Base-by-base conservation (phyloP, 805 yeast species). In the Teunomyces panamensis region DNA sequence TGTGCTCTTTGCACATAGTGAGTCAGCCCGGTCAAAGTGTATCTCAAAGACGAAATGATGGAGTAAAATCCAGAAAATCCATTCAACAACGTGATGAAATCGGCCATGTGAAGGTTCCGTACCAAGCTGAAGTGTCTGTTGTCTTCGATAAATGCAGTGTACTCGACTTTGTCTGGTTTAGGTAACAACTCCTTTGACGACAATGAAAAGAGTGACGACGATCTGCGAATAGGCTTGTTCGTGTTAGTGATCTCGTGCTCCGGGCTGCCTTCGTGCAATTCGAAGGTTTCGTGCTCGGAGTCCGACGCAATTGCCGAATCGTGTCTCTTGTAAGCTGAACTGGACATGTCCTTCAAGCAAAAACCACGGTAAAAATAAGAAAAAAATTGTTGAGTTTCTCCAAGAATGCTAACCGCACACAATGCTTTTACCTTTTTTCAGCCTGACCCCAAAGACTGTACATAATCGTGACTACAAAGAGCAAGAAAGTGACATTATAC, bases 51-150 rank as follows among this genome's bases (percentile, higher is more conserved):
- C 39, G 95, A 85, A 36, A 94, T 77, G 54, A 92, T 85, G 29
- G 96, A 85, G 63, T 89, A 89, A 64, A 94, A 91, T 0, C 98
- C 99, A 43, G 91, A 84, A 63, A 89, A 89, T 24, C 97, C 97
- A 67, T 94, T 94, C 65, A 94, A 74, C 74, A 91, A 79, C 3
- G 99, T 94, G 65, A 94, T 94, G 71, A 85, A 89, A 67, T 94
- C 99, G 5, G 99, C 99, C 83, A 92, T 75, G 66, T 94, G 98
- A 54, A 94, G 78, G 59, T 87, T 85, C 62, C 96, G 75, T 48
- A 94, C 71, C 80, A 94, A 81, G 48, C 91, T 84, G 54, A 92
- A 85, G 64, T 92, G 97, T 61, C 96, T 78, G 42, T 78, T 78
- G 67, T 92, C 98, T 33, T 83, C 79, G 46, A 90, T 84, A 63